Percentiles rank a stretch among this genome's conserved stretches.
Conservation (phyloP, 2,329 filamentous ascomycete species). For the Shiraia bambusicola region DNA sequence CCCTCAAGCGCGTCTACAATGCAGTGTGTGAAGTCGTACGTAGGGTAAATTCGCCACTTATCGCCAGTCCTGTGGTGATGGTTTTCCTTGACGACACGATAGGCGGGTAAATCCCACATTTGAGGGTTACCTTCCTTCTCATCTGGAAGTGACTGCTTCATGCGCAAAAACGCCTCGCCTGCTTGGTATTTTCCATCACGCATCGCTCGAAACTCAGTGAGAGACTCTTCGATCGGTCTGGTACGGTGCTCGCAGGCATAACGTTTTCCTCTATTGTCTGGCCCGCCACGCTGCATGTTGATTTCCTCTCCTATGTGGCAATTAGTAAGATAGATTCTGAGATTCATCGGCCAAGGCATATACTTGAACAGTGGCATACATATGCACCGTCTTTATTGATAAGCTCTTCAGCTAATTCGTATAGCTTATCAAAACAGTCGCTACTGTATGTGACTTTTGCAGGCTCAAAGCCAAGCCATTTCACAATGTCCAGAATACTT, state of each 20-base stretch:
- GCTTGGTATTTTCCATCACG: constrained; percentile 86
- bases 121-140: constrained; percentile 79
- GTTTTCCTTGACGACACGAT: constrained; percentile 74
- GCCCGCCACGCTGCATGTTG: constrained; percentile 82
- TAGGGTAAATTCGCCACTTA: constrained; percentile 91
- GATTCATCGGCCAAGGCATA: constrained; percentile 2
- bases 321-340: constrained; percentile 24
- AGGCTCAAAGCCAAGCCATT: constrained; percentile 84
- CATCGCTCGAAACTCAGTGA: constrained; percentile 86
- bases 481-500: constrained; percentile 84
- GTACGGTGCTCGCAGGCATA: constrained; percentile 81
- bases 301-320: constrained; percentile 67
- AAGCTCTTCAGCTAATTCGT: constrained; percentile 83
- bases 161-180: constrained; percentile 79
- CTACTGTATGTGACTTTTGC: constrained; percentile 80
- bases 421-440: constrained; percentile 86
- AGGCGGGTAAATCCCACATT: constrained; percentile 95
- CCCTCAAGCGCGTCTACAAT: constrained; percentile 89
- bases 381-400: constrained; percentile 71
- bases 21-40: constrained; percentile 90
- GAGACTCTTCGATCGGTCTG: constrained; percentile 71
- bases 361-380: constrained; percentile 79
- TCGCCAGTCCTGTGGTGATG: constrained; percentile 77
- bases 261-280: constrained; percentile 65
- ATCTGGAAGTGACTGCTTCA: constrained; percentile 76